Evolutionary conservation across 352 stramenopile species (phyloP), one percentile per base, ranked within the genome.

Genomic region (Phytophthora constricta): DNA sequence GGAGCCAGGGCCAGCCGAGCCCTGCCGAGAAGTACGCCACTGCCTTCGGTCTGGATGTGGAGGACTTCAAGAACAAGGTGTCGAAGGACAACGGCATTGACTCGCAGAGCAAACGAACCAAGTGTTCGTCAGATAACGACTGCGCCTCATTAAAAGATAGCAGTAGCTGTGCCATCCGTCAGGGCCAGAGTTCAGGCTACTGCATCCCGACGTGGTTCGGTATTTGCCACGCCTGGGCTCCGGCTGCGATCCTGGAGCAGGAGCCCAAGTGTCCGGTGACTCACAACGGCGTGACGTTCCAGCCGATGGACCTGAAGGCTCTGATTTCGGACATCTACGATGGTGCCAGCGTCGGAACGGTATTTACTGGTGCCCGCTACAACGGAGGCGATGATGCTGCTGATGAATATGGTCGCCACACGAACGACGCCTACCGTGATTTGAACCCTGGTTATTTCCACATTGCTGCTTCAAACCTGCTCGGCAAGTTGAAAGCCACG

Each of bases 401-500:
- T 0, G 82, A 90, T 48, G 55, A 79, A 49, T 88, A 84, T 57
- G 79, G 79, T 22, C 75, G 79, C 26, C 78, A 77, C 58, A 62
- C 37, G 1, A 79, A 84, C 43, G 9, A 57, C 2, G 54, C 77
- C 1, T 84, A 65, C 20, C 82, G 76, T 28, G 80, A 89, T 57
- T 33, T 87, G 8, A 82, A 84, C 28, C 65, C 82, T 8, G 82
- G 63, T 5, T 80, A 75, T 55, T 84, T 87, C 52, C 79, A 87
- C 76, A 72, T 87, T 26, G 79, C 72, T 1, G 27, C 75, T 54
- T 33, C 71, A 17, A 91, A 88, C 67, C 43, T 89, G 13, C 60
- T 91, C 2, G 77, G 72, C 2, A 69, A 67, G 8, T 61, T 79
- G 17, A 78, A 79, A 11, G 2, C 60, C 11, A 53, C 69, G 1